These are phyloP conservation scores for Phalaenopsis equestris DNA, from an alignment of 106 monocot genomes.

Conservation along the genomic window DNA sequence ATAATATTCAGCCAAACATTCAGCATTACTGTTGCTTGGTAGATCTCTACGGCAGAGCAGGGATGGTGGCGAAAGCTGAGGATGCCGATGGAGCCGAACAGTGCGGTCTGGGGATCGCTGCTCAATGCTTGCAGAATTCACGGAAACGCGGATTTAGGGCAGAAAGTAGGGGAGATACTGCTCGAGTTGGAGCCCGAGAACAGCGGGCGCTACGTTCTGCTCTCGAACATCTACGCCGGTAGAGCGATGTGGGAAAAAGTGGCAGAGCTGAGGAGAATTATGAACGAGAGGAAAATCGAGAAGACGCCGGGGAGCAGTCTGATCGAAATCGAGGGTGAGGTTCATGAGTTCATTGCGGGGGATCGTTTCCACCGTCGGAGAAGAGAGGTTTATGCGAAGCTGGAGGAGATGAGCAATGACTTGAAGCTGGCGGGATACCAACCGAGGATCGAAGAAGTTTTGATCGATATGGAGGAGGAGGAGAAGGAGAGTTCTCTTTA, in stretches of 20 bases:
- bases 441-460: conserved; percentile 4
- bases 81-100: conserved; percentile 20
- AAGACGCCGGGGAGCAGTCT: conserved; percentile 28
- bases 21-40: conserved; percentile 25
- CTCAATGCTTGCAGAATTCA: conserved; percentile 24
- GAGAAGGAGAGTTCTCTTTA: conserved; percentile 13
- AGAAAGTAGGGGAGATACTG: conserved; percentile 12
- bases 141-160: conserved; percentile 2
- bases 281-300: conserved; percentile 18
- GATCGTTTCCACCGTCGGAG: conserved; percentile 5
- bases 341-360: conserved; percentile 19
- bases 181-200: conserved; percentile 13
- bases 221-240: conserved; percentile 26
- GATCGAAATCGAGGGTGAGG: conserved; percentile 12
- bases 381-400: conserved; percentile 11
- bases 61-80: conserved; percentile 8
- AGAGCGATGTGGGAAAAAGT: conserved; percentile 20
- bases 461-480: conserved; percentile 20
- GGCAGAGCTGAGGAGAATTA: conserved; percentile 11
- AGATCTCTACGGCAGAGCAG: conserved; percentile 26
- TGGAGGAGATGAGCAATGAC: conserved; percentile 13
- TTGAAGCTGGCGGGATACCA: conserved; percentile 12
- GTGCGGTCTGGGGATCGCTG: conserved; percentile 20
- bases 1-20: conserved; percentile 15
- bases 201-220: conserved; percentile 11